phyloP scores from a whole-genome alignment of 768 basidiomycete species.

The Lentinula sp. region DNA sequence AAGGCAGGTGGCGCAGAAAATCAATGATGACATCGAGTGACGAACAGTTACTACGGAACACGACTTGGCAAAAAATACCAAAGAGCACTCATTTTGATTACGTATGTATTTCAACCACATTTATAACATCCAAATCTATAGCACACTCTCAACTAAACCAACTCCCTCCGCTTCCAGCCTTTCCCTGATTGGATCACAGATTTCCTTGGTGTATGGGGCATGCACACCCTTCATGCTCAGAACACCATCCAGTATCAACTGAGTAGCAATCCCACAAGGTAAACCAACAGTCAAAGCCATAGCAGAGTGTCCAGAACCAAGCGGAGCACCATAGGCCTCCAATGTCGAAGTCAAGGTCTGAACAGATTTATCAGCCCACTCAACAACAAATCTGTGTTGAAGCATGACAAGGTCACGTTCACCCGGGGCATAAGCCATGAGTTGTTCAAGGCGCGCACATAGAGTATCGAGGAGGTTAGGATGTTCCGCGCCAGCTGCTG shows the following conservation, averaged over 20 bases:
- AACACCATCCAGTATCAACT: slow-evolving; percentile 85
- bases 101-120: not conserved
- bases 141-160: slow-evolving; percentile 56
- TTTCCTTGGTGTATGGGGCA: slow-evolving; percentile 82
- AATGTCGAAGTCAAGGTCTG: slow-evolving; percentile 88
- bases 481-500: slow-evolving; percentile 20
- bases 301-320: slow-evolving; percentile 61
- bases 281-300: slow-evolving; percentile 92
- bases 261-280: slow-evolving; percentile 90
- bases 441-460: slow-evolving; percentile 80
- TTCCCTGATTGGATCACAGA: slow-evolving; percentile 69
- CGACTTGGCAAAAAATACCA: not conserved
- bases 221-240: slow-evolving; percentile 74
- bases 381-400: slow-evolving; percentile 95
- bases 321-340: slow-evolving; percentile 77
- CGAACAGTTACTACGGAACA: no score
- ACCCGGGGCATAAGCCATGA: slow-evolving; percentile 87
- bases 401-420: slow-evolving; percentile 97
- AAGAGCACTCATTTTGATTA: not conserved
- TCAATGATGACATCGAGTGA: no score
- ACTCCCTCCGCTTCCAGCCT: slow-evolving; percentile 70
- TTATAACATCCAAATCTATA: not conserved
- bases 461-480: slow-evolving; percentile 87
- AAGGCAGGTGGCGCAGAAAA: no score
- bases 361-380: slow-evolving; percentile 74